Percentiles rank a stretch among this genome's conserved stretches.
phyloP scores from a whole-genome alignment of 108 stramenopile genomes.

The Nannochloropsis gaditana region DNA sequence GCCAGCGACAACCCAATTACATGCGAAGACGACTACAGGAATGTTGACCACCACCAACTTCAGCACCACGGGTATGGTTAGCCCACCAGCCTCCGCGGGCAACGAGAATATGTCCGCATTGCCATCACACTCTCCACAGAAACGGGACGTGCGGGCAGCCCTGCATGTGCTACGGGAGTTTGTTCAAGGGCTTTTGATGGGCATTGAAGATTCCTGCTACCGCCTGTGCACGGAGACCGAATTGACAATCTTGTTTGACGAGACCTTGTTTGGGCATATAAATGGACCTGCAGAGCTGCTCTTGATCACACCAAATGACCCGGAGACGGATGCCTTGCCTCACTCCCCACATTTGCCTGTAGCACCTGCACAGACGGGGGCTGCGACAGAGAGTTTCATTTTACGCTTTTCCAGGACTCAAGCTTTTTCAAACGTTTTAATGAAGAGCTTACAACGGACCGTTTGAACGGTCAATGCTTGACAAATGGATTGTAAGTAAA shows the following conservation, averaged over 20 bases:
- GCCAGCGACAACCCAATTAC: neutral
- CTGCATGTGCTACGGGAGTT: neutral
- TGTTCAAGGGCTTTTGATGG: neutral
- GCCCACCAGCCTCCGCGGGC: neutral
- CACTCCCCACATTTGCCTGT: neutral
- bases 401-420: conserved; percentile 5
- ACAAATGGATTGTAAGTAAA: no score
- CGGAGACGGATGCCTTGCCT: conserved; percentile 1
- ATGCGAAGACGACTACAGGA: neutral
- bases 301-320: neutral
- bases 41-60: neutral
- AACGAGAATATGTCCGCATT: neutral
- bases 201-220: conserved; percentile 7
- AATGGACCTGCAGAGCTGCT: neutral
- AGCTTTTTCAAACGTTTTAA: conserved; percentile 14
- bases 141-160: neutral
- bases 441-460: neutral
- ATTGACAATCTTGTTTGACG: neutral
- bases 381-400: neutral
- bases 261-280: conserved; percentile 10
- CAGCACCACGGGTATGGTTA: neutral
- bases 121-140: neutral
- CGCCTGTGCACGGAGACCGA: neutral
- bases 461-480: neutral
- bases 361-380: neutral